Conservation (phyloP, 169 alveolate genomes). For the Theileria parva region DNA sequence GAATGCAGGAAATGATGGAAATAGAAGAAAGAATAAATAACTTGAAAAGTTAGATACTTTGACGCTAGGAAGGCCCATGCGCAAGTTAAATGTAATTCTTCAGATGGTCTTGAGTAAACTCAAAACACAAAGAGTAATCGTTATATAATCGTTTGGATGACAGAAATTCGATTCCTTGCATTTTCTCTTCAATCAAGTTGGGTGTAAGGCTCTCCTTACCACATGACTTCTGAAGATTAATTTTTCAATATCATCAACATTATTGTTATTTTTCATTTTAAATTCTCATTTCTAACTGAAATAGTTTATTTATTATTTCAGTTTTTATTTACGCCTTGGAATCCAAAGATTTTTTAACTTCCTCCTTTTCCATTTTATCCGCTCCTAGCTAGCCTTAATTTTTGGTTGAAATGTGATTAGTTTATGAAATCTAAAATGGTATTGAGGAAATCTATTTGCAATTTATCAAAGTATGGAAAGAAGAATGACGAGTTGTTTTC, state of each 20-base stretch:
- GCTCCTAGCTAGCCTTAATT: neutral
- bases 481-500: slow-evolving; percentile 7
- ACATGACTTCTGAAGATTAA: neutral
- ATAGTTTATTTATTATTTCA: neutral
- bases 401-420: neutral
- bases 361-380: neutral
- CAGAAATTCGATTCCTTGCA: neutral
- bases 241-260: no score
- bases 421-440: slow-evolving; percentile 2
- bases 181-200: neutral
- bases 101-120: neutral
- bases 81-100: neutral
- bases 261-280: no score
- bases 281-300: neutral
- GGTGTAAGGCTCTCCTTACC: neutral
- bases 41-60: slow-evolving; percentile 6
- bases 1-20: slow-evolving; percentile 3
- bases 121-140: neutral
- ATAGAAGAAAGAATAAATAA: slow-evolving; percentile 39
- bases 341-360: neutral
- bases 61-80: neutral
- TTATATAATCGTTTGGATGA: neutral
- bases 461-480: slow-evolving; percentile 10
- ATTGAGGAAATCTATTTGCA: slow-evolving; percentile 9
- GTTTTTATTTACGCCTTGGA: neutral